Evolutionary conservation across 768 basidiomycete genomes (phyloP).

Genomic region (Boletus sensibilis): DNA sequence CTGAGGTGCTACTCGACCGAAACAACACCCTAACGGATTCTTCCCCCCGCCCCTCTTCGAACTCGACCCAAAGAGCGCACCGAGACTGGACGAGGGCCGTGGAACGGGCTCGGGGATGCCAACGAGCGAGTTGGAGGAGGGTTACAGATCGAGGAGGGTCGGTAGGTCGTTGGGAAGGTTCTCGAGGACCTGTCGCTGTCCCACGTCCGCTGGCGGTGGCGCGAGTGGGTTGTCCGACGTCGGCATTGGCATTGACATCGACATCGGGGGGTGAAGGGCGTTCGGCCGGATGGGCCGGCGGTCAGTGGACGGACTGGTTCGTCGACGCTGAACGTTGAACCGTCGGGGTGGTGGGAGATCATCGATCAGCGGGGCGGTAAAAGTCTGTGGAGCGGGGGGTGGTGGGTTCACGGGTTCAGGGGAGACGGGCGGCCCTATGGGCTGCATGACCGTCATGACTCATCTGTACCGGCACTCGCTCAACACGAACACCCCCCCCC

Average conservation of each 20-base stretch:
- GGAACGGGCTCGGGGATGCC: conserved; percentile 15
- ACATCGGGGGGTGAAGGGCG: conserved; percentile 6
- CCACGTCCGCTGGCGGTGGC: conserved; percentile 54
- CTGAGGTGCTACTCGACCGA: conserved; percentile 40
- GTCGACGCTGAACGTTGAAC: not conserved
- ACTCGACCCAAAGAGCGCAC: conserved; percentile 22
- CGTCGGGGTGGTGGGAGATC: conserved; percentile 8
- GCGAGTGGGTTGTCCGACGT: conserved; percentile 57
- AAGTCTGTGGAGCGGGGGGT: conserved; percentile 31
- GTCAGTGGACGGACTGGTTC: conserved; percentile 7
- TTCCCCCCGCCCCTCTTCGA: conserved; percentile 35
- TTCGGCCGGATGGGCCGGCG: conserved; percentile 9
- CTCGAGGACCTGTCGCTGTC: conserved; percentile 44
- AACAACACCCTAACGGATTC: conserved; percentile 44
- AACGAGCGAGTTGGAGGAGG: not conserved
- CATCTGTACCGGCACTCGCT: conserved; percentile 30
- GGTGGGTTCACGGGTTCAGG: conserved; percentile 21
- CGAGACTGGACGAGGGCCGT: conserved; percentile 22
- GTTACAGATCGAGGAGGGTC: conserved; percentile 11
- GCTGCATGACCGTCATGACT: conserved; percentile 21
- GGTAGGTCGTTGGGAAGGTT: conserved; percentile 48
- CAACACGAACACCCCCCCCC: no score
- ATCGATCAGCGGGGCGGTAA: no score
- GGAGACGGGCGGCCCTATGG: conserved; percentile 13
- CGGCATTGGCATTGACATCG: conserved; percentile 5